phyloP scores from a whole-genome alignment of 208 protist genomes.

The Crithidia brevicula region DNA sequence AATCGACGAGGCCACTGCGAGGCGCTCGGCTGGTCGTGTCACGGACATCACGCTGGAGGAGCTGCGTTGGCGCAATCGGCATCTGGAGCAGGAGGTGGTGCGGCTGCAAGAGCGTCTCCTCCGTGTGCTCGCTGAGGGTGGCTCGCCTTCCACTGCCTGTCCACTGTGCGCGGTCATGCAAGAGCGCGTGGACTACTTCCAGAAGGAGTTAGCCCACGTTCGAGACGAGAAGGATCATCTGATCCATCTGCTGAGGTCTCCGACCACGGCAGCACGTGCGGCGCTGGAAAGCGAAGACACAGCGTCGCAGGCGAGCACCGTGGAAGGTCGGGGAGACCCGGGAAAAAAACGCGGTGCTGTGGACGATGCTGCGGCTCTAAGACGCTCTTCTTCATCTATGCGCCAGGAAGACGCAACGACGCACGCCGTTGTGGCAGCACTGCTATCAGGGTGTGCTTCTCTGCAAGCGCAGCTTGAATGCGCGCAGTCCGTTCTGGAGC shows the following conservation, averaged over 20 bases:
- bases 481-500: constrained; percentile 12
- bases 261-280: no score
- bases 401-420: not conserved
- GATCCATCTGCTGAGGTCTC: not conserved
- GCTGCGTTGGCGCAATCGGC: constrained; percentile 54
- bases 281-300: not conserved
- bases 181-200: constrained; percentile 32
- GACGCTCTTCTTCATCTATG: not conserved
- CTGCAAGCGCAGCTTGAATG: constrained; percentile 45
- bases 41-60: constrained; percentile 48
- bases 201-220: constrained; percentile 33
- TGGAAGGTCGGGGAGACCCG: not conserved
- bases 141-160: constrained; percentile 4
- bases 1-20: no score
- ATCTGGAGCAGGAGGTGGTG: constrained; percentile 43
- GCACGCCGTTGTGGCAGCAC: constrained; percentile 30
- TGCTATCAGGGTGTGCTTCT: constrained; percentile 60
- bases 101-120: constrained; percentile 32
- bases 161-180: constrained; percentile 13
- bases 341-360: not conserved
- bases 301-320: not conserved
- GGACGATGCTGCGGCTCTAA: not conserved
- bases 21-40: constrained; percentile 15
- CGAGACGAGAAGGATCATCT: constrained; percentile 48
- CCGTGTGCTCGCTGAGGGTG: constrained; percentile 1